These are phyloP conservation scores for Castanopsis chinensis DNA, from an alignment of 306 rosid species.

Conservation along the genomic window DNA sequence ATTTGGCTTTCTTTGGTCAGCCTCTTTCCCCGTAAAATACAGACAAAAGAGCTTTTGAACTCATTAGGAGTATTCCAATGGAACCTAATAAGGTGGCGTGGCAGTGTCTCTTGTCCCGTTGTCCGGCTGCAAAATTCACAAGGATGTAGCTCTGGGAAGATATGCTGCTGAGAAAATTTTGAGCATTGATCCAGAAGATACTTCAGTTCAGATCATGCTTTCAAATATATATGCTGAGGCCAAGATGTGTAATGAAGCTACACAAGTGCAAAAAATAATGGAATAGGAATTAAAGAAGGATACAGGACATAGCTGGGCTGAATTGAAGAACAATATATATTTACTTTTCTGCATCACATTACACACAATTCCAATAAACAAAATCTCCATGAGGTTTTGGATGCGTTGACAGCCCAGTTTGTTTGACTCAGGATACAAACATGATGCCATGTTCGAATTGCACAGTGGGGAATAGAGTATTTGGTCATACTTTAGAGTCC, in stretches of 20 bases:
- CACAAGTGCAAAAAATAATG: not conserved
- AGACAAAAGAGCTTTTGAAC: not conserved
- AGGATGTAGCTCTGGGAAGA: not conserved
- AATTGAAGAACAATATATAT: not conserved
- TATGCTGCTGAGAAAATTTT: not conserved
- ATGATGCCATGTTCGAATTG: not conserved
- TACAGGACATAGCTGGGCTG: not conserved
- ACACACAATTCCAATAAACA: not conserved
- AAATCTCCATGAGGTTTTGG: constrained; percentile 5
- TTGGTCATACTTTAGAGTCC: not conserved
- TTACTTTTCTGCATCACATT: not conserved
- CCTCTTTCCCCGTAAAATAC: not conserved
- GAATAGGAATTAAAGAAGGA: not conserved
- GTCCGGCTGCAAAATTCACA: not conserved
- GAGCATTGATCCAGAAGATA: constrained; percentile 2
- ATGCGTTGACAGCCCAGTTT: not conserved
- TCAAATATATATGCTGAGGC: not conserved
- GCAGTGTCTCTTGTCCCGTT: not conserved
- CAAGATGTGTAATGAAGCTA: not conserved
- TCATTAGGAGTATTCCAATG: not conserved
- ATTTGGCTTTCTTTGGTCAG: not conserved
- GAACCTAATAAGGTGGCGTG: not conserved
- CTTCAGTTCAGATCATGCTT: not conserved
- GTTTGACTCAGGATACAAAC: not conserved
- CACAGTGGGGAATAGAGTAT: too few species aligned